phyloP scores from a whole-genome alignment of 176 grass and related monocot genomes.

The Oryza glumipatula region DNA sequence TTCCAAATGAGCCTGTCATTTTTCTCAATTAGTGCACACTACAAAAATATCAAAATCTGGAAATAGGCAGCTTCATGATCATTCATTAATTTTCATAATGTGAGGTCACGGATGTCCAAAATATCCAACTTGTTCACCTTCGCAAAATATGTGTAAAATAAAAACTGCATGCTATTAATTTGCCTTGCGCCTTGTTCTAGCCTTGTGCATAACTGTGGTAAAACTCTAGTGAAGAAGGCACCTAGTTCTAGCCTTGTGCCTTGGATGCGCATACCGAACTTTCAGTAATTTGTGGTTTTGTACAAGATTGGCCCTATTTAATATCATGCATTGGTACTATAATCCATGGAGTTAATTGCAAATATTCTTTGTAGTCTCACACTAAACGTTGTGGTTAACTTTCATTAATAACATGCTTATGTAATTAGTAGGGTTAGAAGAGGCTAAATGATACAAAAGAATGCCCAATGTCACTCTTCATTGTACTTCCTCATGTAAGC shows the following conservation, averaged over 20 bases:
- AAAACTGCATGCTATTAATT: neutral
- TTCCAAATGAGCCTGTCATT: conserved; percentile 84
- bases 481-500: neutral
- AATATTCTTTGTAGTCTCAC: neutral
- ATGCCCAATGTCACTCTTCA: neutral
- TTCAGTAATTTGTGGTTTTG: neutral
- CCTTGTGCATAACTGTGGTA: too few relatives aligned
- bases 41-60: neutral
- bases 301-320: neutral
- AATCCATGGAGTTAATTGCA: neutral
- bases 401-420: neutral
- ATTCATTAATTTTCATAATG: neutral
- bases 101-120: neutral
- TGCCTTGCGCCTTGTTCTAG: too few relatives aligned
- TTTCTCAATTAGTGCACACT: conserved; percentile 15
- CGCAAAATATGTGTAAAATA: neutral
- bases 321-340: neutral
- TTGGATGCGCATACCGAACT: neutral
- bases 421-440: neutral
- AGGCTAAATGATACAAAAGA: neutral
- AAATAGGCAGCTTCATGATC: neutral
- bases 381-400: neutral
- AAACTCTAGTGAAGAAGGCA: too few relatives aligned
- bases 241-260: neutral
- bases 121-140: neutral